Evolutionary conservation across 192 early-diverging fungal species (phyloP), one percentile per base, ranked within the genome.

Genomic region (Phlyctochytrium planicorne): DNA sequence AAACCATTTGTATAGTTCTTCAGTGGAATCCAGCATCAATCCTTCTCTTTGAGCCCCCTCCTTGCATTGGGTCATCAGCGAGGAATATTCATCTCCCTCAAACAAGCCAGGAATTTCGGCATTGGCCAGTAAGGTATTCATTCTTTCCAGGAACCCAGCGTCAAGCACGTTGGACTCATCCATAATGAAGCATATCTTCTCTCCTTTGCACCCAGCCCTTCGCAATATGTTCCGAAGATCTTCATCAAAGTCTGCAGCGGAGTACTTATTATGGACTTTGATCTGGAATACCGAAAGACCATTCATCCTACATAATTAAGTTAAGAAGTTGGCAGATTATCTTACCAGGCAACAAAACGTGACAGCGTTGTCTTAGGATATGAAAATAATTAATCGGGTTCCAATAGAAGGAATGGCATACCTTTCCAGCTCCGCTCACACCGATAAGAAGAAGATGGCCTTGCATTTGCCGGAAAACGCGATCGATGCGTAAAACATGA

Each of bases 41-140:
- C 98, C 98, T 61, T 99, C 96, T 24, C 93, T 78, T 56, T 92
- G 87, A 0, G 95, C 92, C 25, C 91, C 94, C 74, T 99, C 98
- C 66, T 93, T 93, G 75, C 95, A 98, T 59, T 84, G 81, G 25
- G 91, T 94, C 94, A 99, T 91, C 71, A 99, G 79, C 30, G 98
- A 82, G 17, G 91, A 83, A 60, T 91, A 91, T 76, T 99, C 98
- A 67, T 99, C 98, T 55, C 97, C 97, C 72, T 99, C 98, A 68
- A 99, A 99, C 53, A 99, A 75, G 23, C 98, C 97, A 12, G 98
- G 98, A 23, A 99, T 93, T 78, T 99, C 97, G 16, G 95, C 92
- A 75, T 98, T 99, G 14, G 98, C 98, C 52, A 98, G 81, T 47
- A 99, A 80, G 3, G 98, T 99, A 80, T 99, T 99, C 94, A 99